A percentile compares a stretch with the other conserved stretches of the same genome.
These are phyloP conservation scores for Sodiomyces alkalinus DNA, from an alignment of 2,329 filamentous ascomycete species.

Conservation along the genomic window DNA sequence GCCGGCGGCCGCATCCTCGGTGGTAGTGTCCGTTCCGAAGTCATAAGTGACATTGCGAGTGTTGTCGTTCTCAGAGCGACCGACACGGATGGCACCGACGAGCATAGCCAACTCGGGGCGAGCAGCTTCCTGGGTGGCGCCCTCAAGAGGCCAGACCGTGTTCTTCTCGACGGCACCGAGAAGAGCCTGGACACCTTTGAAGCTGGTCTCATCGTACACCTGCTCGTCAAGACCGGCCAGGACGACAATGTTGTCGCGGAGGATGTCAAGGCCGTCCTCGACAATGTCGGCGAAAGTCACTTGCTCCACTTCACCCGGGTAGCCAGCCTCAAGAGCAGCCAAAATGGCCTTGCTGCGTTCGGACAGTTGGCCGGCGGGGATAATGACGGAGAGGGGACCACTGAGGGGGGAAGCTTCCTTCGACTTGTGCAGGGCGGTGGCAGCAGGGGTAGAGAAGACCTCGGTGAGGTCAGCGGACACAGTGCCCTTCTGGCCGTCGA, in stretches of 20 bases:
- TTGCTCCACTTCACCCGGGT: slow-evolving; percentile 3
- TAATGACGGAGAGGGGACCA: slow-evolving; percentile 7
- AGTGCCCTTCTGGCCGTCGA: slow-evolving; percentile 8
- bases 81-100: slow-evolving; percentile 7
- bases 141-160: slow-evolving; percentile 7
- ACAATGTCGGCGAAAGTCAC: slow-evolving; percentile 8
- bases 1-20: slow-evolving; percentile 6
- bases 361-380: slow-evolving; percentile 7
- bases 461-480: slow-evolving; percentile 4
- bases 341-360: slow-evolving; percentile 6
- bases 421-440: slow-evolving; percentile 6
- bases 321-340: slow-evolving; percentile 4
- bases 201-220: slow-evolving; percentile 6
- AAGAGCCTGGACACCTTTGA: slow-evolving; percentile 9
- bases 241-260: slow-evolving; percentile 8
- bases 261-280: slow-evolving; percentile 1
- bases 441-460: slow-evolving; percentile 5
- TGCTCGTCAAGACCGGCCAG: slow-evolving; percentile 9
- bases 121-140: slow-evolving; percentile 6
- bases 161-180: slow-evolving; percentile 9
- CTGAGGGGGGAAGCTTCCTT: not conserved
- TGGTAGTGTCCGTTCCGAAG: slow-evolving; percentile 4
- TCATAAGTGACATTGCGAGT: slow-evolving; percentile 8
- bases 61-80: slow-evolving; percentile 8
- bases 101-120: slow-evolving; percentile 8